phyloP scores from a whole-genome alignment of 2,329 filamentous ascomycete genomes.

The Plenodomus lindquistii region DNA sequence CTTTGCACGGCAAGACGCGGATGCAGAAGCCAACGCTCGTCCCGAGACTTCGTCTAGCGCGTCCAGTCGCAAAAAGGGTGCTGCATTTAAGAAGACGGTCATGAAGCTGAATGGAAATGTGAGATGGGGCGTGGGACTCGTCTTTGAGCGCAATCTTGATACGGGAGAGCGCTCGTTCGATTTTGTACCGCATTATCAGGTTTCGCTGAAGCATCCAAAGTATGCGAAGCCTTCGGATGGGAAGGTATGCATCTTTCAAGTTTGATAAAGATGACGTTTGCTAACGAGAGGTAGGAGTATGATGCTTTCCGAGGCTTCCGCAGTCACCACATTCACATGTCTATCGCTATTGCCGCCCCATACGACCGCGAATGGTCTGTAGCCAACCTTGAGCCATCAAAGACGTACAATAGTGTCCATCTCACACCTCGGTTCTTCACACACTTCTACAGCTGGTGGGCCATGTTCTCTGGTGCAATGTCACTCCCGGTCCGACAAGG shows the following conservation, averaged over 20 bases:
- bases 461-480: conserved; percentile 91
- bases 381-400: conserved; percentile 72
- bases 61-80: conserved; percentile 70
- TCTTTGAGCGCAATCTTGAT: conserved; percentile 84
- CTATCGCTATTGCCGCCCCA: conserved; percentile 86
- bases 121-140: conserved; percentile 85
- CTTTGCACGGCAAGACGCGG: conserved; percentile 71
- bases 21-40: conserved; percentile 57
- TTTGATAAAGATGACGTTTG: background rate
- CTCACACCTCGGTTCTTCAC: conserved; percentile 95
- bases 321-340: conserved; percentile 95
- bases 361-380: conserved; percentile 84
- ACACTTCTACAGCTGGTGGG: conserved; percentile 98
- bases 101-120: conserved; percentile 99
- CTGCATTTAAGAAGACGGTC: conserved; percentile 95
- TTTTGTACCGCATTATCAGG: conserved; percentile 90
- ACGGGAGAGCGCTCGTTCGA: conserved; percentile 76
- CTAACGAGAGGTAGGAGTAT: conserved; percentile 59
- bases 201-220: conserved; percentile 80
- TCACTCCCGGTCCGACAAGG: conserved; percentile 94
- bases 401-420: conserved; percentile 96
- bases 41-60: conserved; percentile 59
- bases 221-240: conserved; percentile 65
- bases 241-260: conserved; percentile 31
- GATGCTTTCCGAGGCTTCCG: conserved; percentile 97